Base-by-base conservation (phyloP, 2,329 filamentous ascomycete genomes). In the Aspergillus floridensis region DNA sequence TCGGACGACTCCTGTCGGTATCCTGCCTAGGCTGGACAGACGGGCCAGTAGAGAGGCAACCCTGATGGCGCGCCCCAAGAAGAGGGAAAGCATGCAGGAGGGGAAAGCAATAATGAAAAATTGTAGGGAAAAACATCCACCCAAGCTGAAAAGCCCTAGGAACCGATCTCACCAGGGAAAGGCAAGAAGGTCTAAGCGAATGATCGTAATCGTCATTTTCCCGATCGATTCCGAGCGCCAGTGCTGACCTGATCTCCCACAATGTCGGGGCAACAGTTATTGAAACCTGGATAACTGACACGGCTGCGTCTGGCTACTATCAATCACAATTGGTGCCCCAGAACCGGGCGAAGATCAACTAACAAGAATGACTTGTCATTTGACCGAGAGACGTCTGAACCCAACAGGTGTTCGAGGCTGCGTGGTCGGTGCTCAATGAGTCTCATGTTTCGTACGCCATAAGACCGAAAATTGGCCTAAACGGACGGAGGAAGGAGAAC, bases 281-380 rank as follows among this genome's bases (percentile, higher is more conserved):
- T 29, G 38, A 6, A 53, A 47, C 44, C 49, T 32, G 49, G n/a
- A 51, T 32, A 5, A n/a, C 19, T 35, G 49, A 22, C 22, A 19
- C 49, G 24, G 29, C 19, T 8, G 49, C 12, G 44, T 53, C 52
- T n/a, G 14, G 38, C 8, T 19, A 44, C 19, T 53, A 53, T 60
- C 44, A 49, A 53, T 58, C 48, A 53, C 41, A 53, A 41, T 19
- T n/a, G 22, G 46, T n/a, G 5, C 29, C 6, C 22, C n/a, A 24
- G 29, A 48, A 14, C 6, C 38, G 50, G 49, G 38, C 10, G 12
- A 48, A 54, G 56, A 58, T 58, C 51, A 29, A 10, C 56, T 32
- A 5, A 19, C 51, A n/a, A 54, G 24, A 50, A 35, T 60, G 58
- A 60, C 58, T 58, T 60, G 55, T 60, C 58, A 44, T 49, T 53